A percentile compares a stretch with the other conserved stretches of the same genome.
phyloP scores from a whole-genome alignment of 78 protist species.

The Ministeria vibrans region DNA sequence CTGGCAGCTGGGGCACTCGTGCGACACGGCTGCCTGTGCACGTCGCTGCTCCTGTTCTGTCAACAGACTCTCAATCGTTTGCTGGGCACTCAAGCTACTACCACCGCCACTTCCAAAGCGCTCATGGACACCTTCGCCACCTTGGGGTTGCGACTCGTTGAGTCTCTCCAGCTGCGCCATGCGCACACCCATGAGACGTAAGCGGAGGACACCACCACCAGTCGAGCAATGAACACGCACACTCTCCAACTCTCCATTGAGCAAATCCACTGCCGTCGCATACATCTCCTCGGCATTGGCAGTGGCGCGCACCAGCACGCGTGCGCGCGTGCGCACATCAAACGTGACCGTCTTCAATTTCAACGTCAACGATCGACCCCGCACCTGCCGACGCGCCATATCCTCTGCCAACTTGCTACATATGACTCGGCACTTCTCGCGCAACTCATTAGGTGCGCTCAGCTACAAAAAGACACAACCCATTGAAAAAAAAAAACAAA shows the following conservation, averaged over 20 bases:
- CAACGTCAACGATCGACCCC: slow-evolving; percentile 5
- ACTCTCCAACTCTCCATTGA: background rate
- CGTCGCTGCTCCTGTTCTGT: background rate
- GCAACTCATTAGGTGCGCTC: too few species aligned
- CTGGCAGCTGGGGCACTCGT: background rate
- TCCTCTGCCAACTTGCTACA: background rate
- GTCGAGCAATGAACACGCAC: background rate
- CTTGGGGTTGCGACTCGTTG: background rate
- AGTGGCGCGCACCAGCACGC: background rate
- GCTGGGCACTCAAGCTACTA: background rate
- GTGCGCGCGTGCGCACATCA: slow-evolving; percentile 6
- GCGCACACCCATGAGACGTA: slow-evolving; percentile 41
- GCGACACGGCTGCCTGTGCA: background rate
- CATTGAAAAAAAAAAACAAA: too few species aligned
- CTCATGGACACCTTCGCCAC: background rate
- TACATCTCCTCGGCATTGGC: background rate
- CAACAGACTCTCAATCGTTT: background rate
- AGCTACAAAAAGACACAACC: background rate
- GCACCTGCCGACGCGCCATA: background rate
- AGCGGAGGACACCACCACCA: background rate
- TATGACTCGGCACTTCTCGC: background rate
- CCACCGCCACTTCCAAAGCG: background rate
- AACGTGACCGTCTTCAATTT: slow-evolving; percentile 27
- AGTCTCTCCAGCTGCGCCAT: background rate
- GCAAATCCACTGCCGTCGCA: background rate